Evolutionary conservation across 495 filamentous ascomycete genomes (phyloP).

Genomic region (Pyronema omphalodes): DNA sequence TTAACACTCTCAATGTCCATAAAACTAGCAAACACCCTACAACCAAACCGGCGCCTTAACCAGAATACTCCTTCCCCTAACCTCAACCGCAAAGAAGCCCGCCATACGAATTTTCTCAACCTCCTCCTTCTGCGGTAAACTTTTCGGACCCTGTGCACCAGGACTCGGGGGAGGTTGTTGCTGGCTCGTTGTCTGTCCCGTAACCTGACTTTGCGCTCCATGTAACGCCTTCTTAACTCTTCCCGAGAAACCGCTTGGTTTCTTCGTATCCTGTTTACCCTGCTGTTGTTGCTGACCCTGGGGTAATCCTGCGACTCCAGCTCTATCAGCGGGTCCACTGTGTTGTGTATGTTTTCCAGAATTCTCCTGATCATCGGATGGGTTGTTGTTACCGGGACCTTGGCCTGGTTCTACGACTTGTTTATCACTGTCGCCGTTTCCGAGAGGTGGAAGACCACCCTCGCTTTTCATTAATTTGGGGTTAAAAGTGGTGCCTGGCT

Average conservation of each 20-base stretch:
- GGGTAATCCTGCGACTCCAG: neutral
- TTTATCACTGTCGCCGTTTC: conserved; percentile 22
- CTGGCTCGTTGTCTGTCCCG: conserved; percentile 5
- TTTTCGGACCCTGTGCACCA: neutral
- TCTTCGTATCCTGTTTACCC: conserved; percentile 29
- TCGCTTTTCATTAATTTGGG: conserved; percentile 71
- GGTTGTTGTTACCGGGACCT: conserved; percentile 28
- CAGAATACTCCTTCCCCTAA: conserved; percentile 64
- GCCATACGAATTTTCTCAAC: conserved; percentile 51
- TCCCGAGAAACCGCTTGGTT: neutral
- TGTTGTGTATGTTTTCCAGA: conserved; percentile 27
- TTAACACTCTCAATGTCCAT: too few species aligned
- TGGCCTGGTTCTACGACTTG: conserved; percentile 28
- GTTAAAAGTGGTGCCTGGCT: conserved; percentile 48
- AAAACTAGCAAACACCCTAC: conserved; percentile 3
- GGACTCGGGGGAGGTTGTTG: conserved; percentile 9
- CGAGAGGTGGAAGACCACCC: conserved; percentile 49
- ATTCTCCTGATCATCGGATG: conserved; percentile 3
- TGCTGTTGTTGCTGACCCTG: conserved; percentile 13
- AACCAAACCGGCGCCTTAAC: conserved; percentile 80
- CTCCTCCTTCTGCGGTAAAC: conserved; percentile 28
- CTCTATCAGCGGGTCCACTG: neutral
- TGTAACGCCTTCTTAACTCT: neutral
- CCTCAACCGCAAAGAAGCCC: conserved; percentile 70
- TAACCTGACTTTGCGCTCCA: neutral